phyloP scores from a whole-genome alignment of 2,329 filamentous ascomycete genomes.

The Onygenales sp. region DNA sequence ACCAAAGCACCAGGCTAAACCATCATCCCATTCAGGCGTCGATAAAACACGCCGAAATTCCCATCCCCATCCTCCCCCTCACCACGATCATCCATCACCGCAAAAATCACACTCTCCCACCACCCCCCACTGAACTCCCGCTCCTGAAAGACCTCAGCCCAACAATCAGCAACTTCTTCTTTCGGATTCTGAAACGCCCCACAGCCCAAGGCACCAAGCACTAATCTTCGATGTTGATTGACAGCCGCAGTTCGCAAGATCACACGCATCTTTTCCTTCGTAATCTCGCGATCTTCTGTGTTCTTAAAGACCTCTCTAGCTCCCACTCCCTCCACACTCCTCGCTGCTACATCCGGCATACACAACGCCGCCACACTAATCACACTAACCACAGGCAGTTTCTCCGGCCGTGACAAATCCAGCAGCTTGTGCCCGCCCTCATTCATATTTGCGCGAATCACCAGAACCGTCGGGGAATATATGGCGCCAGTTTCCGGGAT shows the following conservation, averaged over 20 bases:
- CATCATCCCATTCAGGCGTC: conserved; percentile 19
- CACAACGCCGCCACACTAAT: conserved; percentile 52
- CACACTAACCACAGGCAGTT: conserved; percentile 47
- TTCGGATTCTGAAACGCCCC: conserved; percentile 57
- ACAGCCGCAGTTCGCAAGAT: conserved; percentile 51
- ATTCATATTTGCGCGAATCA: conserved; percentile 44
- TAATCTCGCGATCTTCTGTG: conserved; percentile 41
- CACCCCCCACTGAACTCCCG: conserved; percentile 54
- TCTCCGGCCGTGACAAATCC: conserved; percentile 21
- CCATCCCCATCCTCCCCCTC: conserved; percentile 16
- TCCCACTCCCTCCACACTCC: background rate
- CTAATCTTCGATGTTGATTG: conserved; percentile 48
- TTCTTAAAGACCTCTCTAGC: conserved; percentile 31
- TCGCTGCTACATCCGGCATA: conserved; percentile 25
- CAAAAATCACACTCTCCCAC: conserved; percentile 58
- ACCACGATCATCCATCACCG: conserved; percentile 39
- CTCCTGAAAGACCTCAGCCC: conserved; percentile 52
- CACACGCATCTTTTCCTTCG: conserved; percentile 54
- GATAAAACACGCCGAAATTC: conserved; percentile 25
- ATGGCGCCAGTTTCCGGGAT: conserved; percentile 42
- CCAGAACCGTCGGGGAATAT: conserved; percentile 52
- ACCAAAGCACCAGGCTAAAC: conserved; percentile 13
- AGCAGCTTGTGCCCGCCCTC: conserved; percentile 40
- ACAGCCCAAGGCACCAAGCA: conserved; percentile 61
- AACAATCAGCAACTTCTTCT: conserved; percentile 53